Evolutionary conservation across 208 protist genomes (phyloP).

Genomic region (Phytomonas sp.): DNA sequence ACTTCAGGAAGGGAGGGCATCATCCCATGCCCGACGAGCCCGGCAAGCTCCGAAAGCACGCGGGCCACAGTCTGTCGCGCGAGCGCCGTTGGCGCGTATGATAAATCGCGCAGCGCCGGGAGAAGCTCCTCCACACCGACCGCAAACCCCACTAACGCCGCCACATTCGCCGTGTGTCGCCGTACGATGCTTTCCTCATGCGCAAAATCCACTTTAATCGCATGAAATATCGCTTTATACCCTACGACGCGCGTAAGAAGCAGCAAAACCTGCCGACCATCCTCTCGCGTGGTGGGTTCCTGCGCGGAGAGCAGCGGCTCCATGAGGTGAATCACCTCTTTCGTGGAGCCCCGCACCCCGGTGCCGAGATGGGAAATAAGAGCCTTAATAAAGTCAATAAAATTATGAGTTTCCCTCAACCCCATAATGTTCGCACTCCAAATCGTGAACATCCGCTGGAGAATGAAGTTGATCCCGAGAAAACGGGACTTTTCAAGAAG

Average conservation of each 20-base stretch:
- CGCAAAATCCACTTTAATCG: constrained; percentile 97
- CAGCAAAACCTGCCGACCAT: constrained; percentile 98
- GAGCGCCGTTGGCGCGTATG: constrained; percentile 94
- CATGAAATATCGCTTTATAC: constrained; percentile 95
- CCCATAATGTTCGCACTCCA: constrained; percentile 95
- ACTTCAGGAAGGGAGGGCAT: constrained; percentile 93
- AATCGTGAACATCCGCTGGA: constrained; percentile 97
- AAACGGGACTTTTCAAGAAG: constrained; percentile 97
- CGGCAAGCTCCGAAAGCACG: constrained; percentile 96
- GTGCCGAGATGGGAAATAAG: constrained; percentile 98
- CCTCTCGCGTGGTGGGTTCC: constrained; percentile 96
- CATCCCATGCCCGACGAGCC: constrained; percentile 95
- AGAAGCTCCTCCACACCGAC: constrained; percentile 95
- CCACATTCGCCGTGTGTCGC: constrained; percentile 97
- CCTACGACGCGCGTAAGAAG: constrained; percentile 98
- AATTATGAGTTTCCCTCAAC: constrained; percentile 97
- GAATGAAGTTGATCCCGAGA: constrained; percentile 96
- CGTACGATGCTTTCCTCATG: constrained; percentile 96
- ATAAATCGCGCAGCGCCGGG: constrained; percentile 96
- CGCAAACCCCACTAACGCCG: constrained; percentile 95
- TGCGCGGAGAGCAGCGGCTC: constrained; percentile 97
- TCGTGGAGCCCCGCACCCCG: constrained; percentile 93
- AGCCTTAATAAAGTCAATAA: constrained; percentile 98
- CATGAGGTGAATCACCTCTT: constrained; percentile 98
- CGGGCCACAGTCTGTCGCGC: constrained; percentile 96